phyloP scores from a whole-genome alignment of 257 asterid species.

The Echites panduratus region DNA sequence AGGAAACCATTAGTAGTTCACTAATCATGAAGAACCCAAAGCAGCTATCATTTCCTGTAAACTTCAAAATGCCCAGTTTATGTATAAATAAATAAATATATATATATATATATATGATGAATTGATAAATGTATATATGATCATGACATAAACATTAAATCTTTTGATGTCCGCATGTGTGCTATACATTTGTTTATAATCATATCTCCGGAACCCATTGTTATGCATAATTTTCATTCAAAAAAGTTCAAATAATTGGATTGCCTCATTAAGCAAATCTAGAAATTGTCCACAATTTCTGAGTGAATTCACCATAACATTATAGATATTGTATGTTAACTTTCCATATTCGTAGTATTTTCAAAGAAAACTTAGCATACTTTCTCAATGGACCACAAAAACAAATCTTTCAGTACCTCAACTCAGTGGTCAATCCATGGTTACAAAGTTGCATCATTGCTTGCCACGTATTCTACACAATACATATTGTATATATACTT shows the following conservation, averaged over 20 bases:
- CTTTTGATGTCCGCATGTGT: conserved; percentile 29
- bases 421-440: conserved; percentile 14
- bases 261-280: neutral
- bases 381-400: neutral
- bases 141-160: conserved; percentile 28
- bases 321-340: neutral
- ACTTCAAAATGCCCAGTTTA: conserved; percentile 8
- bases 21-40: conserved; percentile 12
- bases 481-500: no score
- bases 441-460: conserved; percentile 1
- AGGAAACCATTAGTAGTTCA: conserved; percentile 3
- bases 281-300: neutral
- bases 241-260: conserved; percentile 8
- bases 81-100: conserved; percentile 19
- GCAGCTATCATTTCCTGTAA: neutral
- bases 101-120: conserved; percentile 9
- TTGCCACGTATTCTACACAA: neutral
- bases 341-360: neutral
- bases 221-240: neutral
- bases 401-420: neutral
- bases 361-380: neutral
- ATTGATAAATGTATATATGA: conserved; percentile 24
- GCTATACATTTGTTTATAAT: conserved; percentile 8
- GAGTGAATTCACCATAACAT: neutral
- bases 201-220: neutral